Percentiles rank a stretch among this genome's conserved stretches.
Conservation (phyloP, 1,139 yeast genomes). For the Yarrowia galli region DNA sequence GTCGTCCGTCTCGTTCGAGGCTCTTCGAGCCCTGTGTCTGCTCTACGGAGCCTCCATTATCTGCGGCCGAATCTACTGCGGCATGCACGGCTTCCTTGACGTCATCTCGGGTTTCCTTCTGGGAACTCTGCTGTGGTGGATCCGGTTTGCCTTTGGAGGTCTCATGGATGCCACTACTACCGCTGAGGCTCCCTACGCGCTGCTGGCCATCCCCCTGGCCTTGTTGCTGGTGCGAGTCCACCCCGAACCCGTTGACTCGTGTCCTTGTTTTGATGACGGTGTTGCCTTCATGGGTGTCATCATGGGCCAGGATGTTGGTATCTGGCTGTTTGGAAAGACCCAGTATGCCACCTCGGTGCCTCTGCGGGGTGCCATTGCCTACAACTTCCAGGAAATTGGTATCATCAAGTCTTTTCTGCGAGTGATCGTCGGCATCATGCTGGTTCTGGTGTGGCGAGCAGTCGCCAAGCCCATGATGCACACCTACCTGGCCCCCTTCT, state of each 20-base stretch:
- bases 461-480: conserved; percentile 68
- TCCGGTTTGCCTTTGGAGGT: conserved; percentile 44
- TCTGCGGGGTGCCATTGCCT: conserved; percentile 54
- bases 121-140: conserved; percentile 57
- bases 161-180: conserved; percentile 43
- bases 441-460: conserved; percentile 75
- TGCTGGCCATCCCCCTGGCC: conserved; percentile 45
- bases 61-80: conserved; percentile 88
- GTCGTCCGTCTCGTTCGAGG: conserved; percentile 39
- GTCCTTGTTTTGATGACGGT: conserved; percentile 96
- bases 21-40: conserved; percentile 45
- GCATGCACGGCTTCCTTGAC: conserved; percentile 96
- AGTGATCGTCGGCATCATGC: conserved; percentile 61
- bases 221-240: conserved; percentile 62
- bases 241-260: conserved; percentile 87
- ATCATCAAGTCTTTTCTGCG: conserved; percentile 55
- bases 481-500: conserved; percentile 54
- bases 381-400: conserved; percentile 55
- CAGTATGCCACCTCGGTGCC: conserved; percentile 32
- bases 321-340: conserved; percentile 52
- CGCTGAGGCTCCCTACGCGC: conserved; percentile 43
- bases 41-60: conserved; percentile 72
- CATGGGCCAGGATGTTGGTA: conserved; percentile 71
- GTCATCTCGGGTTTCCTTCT: conserved; percentile 68
- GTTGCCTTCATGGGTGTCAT: conserved; percentile 94